A percentile compares a stretch with the other conserved stretches of the same genome.
These are phyloP conservation scores for Fusarium proliferatum DNA, from an alignment of 2,329 filamentous ascomycete species.

Conservation along the genomic window DNA sequence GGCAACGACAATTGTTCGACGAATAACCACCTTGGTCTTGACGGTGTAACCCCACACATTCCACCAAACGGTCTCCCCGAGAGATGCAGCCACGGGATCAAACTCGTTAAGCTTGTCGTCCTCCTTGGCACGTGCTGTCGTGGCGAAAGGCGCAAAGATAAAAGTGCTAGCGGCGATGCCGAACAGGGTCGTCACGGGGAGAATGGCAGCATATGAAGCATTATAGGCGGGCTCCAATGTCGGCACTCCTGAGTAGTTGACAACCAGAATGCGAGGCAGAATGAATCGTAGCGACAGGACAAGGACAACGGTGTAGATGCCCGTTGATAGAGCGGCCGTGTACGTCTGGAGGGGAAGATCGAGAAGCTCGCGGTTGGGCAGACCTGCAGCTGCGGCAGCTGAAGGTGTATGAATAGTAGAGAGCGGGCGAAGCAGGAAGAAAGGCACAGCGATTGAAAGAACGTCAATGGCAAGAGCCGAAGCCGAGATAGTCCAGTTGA, in stretches of 20 bases:
- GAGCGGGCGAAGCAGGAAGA: constrained; percentile 77
- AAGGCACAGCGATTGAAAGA: constrained; percentile 76
- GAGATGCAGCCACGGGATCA: constrained; percentile 71
- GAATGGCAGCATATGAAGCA: constrained; percentile 68
- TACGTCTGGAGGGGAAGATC: constrained; percentile 72
- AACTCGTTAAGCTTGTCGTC: constrained; percentile 66
- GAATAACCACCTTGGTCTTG: constrained; percentile 71
- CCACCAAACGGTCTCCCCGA: constrained; percentile 76
- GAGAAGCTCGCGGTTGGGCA: constrained; percentile 73
- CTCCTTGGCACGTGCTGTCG: constrained; percentile 59
- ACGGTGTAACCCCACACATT: constrained; percentile 77
- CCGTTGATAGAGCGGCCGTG: constrained; percentile 74
- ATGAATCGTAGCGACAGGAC: constrained; percentile 76
- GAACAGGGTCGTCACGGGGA: constrained; percentile 68
- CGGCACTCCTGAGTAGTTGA: constrained; percentile 78
- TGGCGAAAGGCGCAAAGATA: constrained; percentile 77
- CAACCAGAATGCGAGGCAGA: constrained; percentile 77
- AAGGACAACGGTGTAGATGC: constrained; percentile 80
- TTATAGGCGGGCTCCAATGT: constrained; percentile 76
- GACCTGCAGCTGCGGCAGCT: constrained; percentile 49
- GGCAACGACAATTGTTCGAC: constrained; percentile 70
- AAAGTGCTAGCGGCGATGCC: constrained; percentile 80
- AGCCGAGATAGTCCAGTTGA: constrained; percentile 70
- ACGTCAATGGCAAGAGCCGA: constrained; percentile 75
- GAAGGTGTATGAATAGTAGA: constrained; percentile 71